These are phyloP conservation scores for Penicillium macrosclerotiorum DNA, from an alignment of 495 filamentous ascomycete genomes.

Conservation along the genomic window DNA sequence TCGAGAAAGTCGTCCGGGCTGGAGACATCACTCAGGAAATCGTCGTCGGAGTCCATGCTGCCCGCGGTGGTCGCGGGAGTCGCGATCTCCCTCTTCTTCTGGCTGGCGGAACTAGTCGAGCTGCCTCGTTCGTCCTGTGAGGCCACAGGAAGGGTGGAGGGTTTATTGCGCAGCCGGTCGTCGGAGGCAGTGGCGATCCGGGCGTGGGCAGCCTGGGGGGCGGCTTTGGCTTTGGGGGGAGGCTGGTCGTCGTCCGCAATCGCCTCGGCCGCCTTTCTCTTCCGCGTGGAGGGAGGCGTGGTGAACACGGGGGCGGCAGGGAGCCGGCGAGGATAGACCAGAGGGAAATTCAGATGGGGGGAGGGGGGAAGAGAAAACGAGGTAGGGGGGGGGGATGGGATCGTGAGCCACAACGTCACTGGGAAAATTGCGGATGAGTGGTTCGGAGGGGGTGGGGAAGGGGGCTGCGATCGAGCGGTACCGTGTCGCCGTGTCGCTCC, in stretches of 20 bases:
- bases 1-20: conserved; percentile 71
- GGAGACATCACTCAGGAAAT: conserved; percentile 83
- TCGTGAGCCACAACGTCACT: conserved; percentile 19
- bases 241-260: conserved; percentile 47
- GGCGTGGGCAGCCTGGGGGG: conserved; percentile 34
- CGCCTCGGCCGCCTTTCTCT: conserved; percentile 88
- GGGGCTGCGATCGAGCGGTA: conserved; percentile 8
- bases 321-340: conserved; percentile 8
- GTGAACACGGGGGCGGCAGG: conserved; percentile 40
- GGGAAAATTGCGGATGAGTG: conserved; percentile 8
- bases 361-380: conserved; percentile 2
- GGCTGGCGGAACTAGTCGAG: conserved; percentile 6
- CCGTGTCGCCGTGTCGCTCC: neutral
- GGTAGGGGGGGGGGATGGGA: neutral
- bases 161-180: conserved; percentile 10
- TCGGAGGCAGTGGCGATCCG: conserved; percentile 23
- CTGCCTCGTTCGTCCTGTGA: conserved; percentile 9
- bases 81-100: conserved; percentile 29
- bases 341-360: conserved; percentile 3
- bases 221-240: conserved; percentile 34
- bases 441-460: conserved; percentile 21
- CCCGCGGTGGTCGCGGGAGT: conserved; percentile 44
- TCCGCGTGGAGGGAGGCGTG: conserved; percentile 71
- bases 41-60: conserved; percentile 94
- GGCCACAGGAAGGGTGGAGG: conserved; percentile 2